Conservation (phyloP, 148 eudicot genomes). For the Silene latifolia region DNA sequence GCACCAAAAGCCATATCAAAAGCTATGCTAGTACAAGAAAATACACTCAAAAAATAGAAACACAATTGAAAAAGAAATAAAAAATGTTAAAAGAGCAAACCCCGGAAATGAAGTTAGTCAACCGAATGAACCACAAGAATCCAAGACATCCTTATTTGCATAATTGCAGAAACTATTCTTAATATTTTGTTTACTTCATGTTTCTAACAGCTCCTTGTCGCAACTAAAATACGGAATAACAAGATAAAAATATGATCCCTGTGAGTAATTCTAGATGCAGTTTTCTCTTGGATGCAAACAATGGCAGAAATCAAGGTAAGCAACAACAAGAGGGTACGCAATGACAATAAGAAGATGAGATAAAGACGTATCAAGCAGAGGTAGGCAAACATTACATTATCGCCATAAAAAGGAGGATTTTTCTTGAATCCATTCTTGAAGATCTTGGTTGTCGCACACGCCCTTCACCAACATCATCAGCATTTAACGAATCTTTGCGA, state of each 20-base stretch:
- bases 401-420: constrained; percentile 83
- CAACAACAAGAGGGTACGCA: background rate
- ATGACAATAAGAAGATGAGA: background rate
- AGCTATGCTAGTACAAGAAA: background rate
- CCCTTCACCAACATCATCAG: constrained; percentile 64
- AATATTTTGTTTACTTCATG: background rate
- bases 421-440: constrained; percentile 97
- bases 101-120: background rate
- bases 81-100: background rate
- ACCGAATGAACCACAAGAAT: background rate
- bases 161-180: background rate
- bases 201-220: background rate
- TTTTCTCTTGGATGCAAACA: background rate
- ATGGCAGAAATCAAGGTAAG: background rate
- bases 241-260: background rate
- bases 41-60: background rate
- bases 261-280: background rate
- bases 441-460: constrained; percentile 65
- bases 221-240: no score
- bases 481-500: constrained; percentile 62
- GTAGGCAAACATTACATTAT: constrained; percentile 62
- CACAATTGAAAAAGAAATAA: background rate
- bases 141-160: background rate
- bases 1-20: background rate
- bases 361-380: background rate